Percentiles rank a stretch among this genome's conserved stretches.
phyloP scores from a whole-genome alignment of 208 protist species.

The Trypanosoma mega region DNA sequence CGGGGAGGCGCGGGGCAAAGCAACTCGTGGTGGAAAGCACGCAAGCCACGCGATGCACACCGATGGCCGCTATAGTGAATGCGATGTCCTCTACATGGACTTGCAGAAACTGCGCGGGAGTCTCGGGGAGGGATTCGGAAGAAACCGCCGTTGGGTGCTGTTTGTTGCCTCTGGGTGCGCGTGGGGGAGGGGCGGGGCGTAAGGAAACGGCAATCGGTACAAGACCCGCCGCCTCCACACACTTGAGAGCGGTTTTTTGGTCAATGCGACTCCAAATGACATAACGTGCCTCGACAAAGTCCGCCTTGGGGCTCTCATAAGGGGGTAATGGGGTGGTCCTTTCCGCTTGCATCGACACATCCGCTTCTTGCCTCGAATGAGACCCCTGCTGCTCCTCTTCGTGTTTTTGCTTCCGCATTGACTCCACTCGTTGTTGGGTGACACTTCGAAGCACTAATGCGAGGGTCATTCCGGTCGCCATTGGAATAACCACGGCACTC shows the following conservation, averaged over 20 bases:
- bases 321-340: too few species aligned
- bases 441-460: conserved; percentile 77
- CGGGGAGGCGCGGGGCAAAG: conserved; percentile 97
- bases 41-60: conserved; percentile 84
- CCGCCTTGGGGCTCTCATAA: too few species aligned
- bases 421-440: conserved; percentile 23
- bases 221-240: conserved; percentile 89
- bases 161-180: conserved; percentile 19
- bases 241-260: conserved; percentile 98
- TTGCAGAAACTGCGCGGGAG: conserved; percentile 53
- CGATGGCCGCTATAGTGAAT: conserved; percentile 55
- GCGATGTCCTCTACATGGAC: conserved; percentile 76
- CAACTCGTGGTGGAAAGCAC: conserved; percentile 98
- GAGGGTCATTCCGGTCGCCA: conserved; percentile 96
- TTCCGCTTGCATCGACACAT: too few species aligned
- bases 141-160: neutral
- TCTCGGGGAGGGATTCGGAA: conserved; percentile 18
- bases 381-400: neutral
- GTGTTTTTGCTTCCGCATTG: neutral
- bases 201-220: conserved; percentile 52
- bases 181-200: conserved; percentile 32
- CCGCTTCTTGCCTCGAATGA: too few species aligned
- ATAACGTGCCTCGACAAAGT: conserved; percentile 35
- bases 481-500: conserved; percentile 88
- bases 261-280: conserved; percentile 97